Base-by-base conservation (phyloP, 2,329 filamentous ascomycete genomes). In the Beauveria asiatica region DNA sequence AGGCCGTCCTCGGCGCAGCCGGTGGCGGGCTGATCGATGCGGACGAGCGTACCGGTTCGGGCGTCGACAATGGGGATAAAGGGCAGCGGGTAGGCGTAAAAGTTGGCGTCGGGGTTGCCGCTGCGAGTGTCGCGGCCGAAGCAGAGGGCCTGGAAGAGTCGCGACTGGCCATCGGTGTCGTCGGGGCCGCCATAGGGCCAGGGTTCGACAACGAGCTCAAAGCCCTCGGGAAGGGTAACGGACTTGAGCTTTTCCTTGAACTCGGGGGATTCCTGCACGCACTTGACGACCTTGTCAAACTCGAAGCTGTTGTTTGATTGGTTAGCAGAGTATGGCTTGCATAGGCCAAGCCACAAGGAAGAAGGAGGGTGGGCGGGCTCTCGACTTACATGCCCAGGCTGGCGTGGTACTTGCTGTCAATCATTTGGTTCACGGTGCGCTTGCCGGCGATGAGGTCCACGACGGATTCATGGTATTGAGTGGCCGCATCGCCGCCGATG, bases 1-100 rank as follows among this genome's bases (percentile, higher is more conserved):
- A 70, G 56, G 3, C 62, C 63, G 16, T 74, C 72, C 0, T 60
- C 66, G 5, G 61, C 64, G 6, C 71, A 70, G 16, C 72, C 72
- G 1, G 72, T 74, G 3, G 72, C 68, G 0, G 70, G 70, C 55
- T 70, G 66, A 0, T 74, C 70, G 37, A 74, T 65, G 11, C 71
- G 71, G 23, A 74, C 58, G 11, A 74, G 63, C 59, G 73, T 66
- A 3, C 64, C 64, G 11, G 66, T 72, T 1, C 63, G 58, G 2
- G 64, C 66, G 27, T 74, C 70, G 64, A 73, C 69, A 21, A 83
- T 70, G 4, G 78, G 77, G 37, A 78, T 76, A 25, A 80, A 68
- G 0, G 77, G 77, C 13, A 83, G 69, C 0, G 82, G 81, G 53
- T 80, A 83, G 1, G 80, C 79, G 63, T 83, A 83, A 59, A 78